These are phyloP conservation scores for Coemansia sp. DNA, from an alignment of 371 early-diverging fungal genomes.

Conservation along the genomic window DNA sequence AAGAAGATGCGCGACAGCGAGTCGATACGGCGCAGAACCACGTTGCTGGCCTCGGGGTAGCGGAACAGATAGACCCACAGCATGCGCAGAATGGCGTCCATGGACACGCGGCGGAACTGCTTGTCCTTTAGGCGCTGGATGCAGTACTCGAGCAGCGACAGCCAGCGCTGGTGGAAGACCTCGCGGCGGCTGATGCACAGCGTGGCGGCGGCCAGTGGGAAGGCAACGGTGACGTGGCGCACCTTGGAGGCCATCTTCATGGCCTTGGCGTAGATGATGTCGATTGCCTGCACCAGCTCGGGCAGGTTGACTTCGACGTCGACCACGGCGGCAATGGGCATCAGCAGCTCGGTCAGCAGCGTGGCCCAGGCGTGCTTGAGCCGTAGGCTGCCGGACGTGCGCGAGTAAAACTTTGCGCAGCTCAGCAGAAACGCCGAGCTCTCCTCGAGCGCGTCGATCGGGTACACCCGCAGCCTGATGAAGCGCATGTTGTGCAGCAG, in stretches of 20 bases:
- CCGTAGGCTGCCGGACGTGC: constrained; percentile 72
- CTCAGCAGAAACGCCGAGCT: constrained; percentile 88
- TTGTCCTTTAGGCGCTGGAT: constrained; percentile 83
- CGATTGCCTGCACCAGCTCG: constrained; percentile 88
- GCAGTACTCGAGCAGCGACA: constrained; percentile 71
- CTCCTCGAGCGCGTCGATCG: constrained; percentile 89
- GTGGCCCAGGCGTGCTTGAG: constrained; percentile 92
- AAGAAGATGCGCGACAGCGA: constrained; percentile 60
- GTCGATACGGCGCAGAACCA: constrained; percentile 47
- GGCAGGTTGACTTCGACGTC: constrained; percentile 95
- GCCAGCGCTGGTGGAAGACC: constrained; percentile 82
- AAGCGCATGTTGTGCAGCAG: constrained; percentile 88
- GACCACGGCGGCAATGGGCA: constrained; percentile 89
- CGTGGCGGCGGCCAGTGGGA: constrained; percentile 83
- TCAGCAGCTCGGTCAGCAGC: constrained; percentile 83
- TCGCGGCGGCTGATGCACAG: constrained; percentile 88
- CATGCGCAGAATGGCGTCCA: constrained; percentile 80
- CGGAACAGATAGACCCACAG: constrained; percentile 94
- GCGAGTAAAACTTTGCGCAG: constrained; percentile 81
- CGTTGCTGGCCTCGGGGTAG: constrained; percentile 67
- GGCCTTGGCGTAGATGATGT: constrained; percentile 87
- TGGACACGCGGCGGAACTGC: constrained; percentile 64
- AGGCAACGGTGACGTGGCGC: constrained; percentile 73
- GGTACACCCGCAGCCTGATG: constrained; percentile 90
- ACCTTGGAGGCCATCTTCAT: constrained; percentile 86